phyloP scores from a whole-genome alignment of 1,284 basidiomycete genomes.

The Pisolithus thermaeus region DNA sequence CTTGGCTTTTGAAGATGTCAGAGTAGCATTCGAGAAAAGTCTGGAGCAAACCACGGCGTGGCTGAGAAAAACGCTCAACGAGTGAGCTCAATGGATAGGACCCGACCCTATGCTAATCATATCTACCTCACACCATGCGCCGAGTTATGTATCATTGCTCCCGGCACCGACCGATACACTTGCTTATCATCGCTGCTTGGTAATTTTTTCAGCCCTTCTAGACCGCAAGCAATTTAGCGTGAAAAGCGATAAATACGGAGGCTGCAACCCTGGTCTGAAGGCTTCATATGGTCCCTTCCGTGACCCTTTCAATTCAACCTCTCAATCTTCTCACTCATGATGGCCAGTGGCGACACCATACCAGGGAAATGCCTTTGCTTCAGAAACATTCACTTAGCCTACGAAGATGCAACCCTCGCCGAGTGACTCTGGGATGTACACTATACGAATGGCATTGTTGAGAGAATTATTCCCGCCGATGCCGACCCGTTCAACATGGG shows the following conservation, averaged over 20 bases:
- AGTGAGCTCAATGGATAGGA: not conserved
- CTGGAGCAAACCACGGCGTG: slow-evolving; percentile 21
- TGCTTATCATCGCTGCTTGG: no score
- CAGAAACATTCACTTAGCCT: slow-evolving; percentile 13
- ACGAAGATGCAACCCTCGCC: slow-evolving; percentile 9
- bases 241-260: no score
- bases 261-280: no score
- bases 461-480: not conserved
- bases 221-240: no score
- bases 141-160: not conserved
- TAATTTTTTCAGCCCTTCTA: no score
- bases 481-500: not conserved
- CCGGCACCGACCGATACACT: not conserved
- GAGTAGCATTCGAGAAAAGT: slow-evolving; percentile 38
- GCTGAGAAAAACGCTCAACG: slow-evolving; percentile 15
- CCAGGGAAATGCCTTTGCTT: slow-evolving; percentile 8
- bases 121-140: not conserved
- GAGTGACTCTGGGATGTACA: slow-evolving; percentile 15
- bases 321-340: no score
- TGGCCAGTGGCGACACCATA: no score
- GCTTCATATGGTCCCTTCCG: no score
- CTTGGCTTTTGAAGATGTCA: slow-evolving; percentile 33
- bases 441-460: slow-evolving; percentile 16
- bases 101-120: not conserved
- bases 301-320: no score